These are phyloP conservation scores for Piromyces finnis DNA, from an alignment of 192 early-diverging fungal genomes.

Conservation along the genomic window DNA sequence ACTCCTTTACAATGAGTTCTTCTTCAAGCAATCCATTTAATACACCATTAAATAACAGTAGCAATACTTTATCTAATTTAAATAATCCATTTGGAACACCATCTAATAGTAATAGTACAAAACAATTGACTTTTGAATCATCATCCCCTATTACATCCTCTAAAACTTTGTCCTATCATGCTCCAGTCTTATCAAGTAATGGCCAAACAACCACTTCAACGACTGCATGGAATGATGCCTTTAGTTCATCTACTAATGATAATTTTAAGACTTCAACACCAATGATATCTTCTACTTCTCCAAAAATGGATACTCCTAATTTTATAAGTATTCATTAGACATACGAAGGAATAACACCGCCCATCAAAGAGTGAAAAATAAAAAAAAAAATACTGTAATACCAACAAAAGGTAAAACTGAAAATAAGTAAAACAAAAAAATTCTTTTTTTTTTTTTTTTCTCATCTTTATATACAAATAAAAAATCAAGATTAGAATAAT, in stretches of 20 bases:
- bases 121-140: too few species aligned
- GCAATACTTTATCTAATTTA: neutral
- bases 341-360: too few species aligned
- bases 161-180: neutral
- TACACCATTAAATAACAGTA: neutral
- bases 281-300: neutral
- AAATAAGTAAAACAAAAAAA: too few species aligned
- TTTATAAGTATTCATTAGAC: too few species aligned
- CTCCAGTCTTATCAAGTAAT: neutral
- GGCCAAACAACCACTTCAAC: neutral
- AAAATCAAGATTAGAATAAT: too few species aligned
- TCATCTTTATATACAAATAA: too few species aligned
- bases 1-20: neutral
- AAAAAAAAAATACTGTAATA: too few species aligned
- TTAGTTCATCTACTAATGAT: neutral
- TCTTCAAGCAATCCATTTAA: neutral
- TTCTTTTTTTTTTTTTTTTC: too few species aligned
- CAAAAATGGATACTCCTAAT: neutral
- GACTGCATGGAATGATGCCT: neutral
- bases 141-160: too few species aligned
- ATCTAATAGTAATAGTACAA: neutral
- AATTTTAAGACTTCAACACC: neutral
- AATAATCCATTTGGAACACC: neutral
- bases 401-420: too few species aligned
- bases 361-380: too few species aligned